Evolutionary conservation across 805 yeast genomes (phyloP).

Genomic region (Sugiyamaella chiloensis): DNA sequence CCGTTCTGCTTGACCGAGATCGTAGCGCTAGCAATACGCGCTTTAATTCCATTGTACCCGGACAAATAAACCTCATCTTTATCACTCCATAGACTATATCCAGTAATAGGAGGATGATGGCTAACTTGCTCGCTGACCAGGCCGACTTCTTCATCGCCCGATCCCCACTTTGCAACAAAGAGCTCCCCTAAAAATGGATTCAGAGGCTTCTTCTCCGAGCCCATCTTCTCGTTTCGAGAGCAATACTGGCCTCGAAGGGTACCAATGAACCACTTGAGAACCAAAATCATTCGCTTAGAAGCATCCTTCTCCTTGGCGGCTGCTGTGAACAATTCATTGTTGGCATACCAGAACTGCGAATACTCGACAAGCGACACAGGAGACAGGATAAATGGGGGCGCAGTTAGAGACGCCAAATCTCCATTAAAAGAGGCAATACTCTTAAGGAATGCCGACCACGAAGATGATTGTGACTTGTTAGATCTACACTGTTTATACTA

Average conservation of each 20-base stretch:
- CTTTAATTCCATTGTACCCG: slow-evolving; percentile 88
- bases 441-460: slow-evolving; percentile 92
- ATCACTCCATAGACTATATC: slow-evolving; percentile 75
- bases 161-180: slow-evolving; percentile 89
- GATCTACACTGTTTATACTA: background rate
- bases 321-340: slow-evolving; percentile 75
- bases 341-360: slow-evolving; percentile 95
- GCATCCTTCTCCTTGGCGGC: slow-evolving; percentile 49
- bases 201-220: slow-evolving; percentile 95
- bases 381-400: slow-evolving; percentile 94
- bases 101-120: slow-evolving; percentile 98
- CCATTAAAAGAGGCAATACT: slow-evolving; percentile 91
- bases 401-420: slow-evolving; percentile 88
- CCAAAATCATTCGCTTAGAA: slow-evolving; percentile 71
- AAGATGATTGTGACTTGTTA: slow-evolving; percentile 21
- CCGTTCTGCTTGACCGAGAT: slow-evolving; percentile 89
- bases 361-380: slow-evolving; percentile 87
- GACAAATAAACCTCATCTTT: slow-evolving; percentile 65
- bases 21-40: slow-evolving; percentile 73
- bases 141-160: slow-evolving; percentile 70
- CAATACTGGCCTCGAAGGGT: slow-evolving; percentile 92
- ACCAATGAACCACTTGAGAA: slow-evolving; percentile 85
- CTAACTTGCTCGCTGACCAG: slow-evolving; percentile 89
- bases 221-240: slow-evolving; percentile 85
- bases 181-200: slow-evolving; percentile 96